Evolutionary conservation across 306 rosid species (phyloP).

Genomic region (Dryas octopetala): DNA sequence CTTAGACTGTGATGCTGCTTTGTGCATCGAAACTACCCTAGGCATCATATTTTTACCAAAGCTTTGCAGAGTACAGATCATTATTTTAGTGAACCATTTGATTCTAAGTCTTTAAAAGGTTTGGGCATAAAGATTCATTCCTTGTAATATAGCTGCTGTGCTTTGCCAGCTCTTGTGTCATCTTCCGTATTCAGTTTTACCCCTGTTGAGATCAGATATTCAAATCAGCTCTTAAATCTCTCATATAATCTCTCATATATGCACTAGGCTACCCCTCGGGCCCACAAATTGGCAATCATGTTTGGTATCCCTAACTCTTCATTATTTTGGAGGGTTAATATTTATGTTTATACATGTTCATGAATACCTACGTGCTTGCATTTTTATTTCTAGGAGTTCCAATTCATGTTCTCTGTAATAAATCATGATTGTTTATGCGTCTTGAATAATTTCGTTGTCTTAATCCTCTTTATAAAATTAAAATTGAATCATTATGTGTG

Average conservation of each 20-base stretch:
- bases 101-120: not conserved
- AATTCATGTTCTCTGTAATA: not conserved
- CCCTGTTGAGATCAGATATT: not conserved
- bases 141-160: not conserved
- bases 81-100: no score
- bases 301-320: not conserved
- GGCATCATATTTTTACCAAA: no score
- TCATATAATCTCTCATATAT: not conserved
- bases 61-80: no score
- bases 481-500: slow-evolving; percentile 28
- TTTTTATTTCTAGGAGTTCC: not conserved
- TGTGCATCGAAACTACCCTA: no score
- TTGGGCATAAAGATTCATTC: not conserved
- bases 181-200: not conserved
- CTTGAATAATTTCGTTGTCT: not conserved
- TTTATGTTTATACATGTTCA: not conserved
- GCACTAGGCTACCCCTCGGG: not conserved
- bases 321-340: not conserved
- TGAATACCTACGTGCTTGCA: not conserved
- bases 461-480: not conserved
- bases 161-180: not conserved
- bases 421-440: not conserved
- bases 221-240: not conserved
- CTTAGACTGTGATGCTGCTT: no score
- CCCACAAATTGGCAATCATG: not conserved